Conservation (phyloP, 2,329 filamentous ascomycete species). For the Claviceps capensis region DNA sequence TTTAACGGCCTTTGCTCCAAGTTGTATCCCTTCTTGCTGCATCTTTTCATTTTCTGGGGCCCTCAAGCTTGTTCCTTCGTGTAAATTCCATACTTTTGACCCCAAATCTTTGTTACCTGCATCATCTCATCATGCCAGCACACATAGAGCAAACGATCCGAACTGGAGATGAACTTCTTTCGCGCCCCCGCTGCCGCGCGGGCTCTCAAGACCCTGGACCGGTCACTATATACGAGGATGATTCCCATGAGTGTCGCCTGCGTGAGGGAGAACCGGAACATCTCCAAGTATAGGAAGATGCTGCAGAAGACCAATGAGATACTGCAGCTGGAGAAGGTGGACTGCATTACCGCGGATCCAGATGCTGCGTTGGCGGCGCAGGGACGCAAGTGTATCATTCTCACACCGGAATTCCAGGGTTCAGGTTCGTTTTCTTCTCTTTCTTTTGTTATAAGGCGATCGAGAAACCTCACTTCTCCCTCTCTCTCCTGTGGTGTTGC, state of each 20-base stretch:
- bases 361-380: constrained; percentile 35
- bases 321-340: constrained; percentile 48
- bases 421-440: constrained; percentile 26
- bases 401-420: constrained; percentile 41
- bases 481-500: background rate
- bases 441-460: background rate
- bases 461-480: background rate
- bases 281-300: constrained; percentile 55
- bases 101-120: background rate
- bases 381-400: constrained; percentile 48
- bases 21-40: background rate
- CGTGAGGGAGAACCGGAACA: constrained; percentile 60
- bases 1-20: background rate
- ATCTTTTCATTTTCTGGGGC: no score
- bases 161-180: constrained; percentile 44
- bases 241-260: constrained; percentile 67
- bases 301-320: constrained; percentile 54
- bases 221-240: constrained; percentile 65
- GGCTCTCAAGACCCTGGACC: constrained; percentile 68
- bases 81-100: no score
- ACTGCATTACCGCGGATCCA: constrained; percentile 49
- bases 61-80: no score
- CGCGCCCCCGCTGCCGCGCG: constrained; percentile 63
- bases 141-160: constrained; percentile 9
- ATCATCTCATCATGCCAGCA: background rate